Conservation (phyloP, 2,329 filamentous ascomycete species). For the Xylariales sp. region DNA sequence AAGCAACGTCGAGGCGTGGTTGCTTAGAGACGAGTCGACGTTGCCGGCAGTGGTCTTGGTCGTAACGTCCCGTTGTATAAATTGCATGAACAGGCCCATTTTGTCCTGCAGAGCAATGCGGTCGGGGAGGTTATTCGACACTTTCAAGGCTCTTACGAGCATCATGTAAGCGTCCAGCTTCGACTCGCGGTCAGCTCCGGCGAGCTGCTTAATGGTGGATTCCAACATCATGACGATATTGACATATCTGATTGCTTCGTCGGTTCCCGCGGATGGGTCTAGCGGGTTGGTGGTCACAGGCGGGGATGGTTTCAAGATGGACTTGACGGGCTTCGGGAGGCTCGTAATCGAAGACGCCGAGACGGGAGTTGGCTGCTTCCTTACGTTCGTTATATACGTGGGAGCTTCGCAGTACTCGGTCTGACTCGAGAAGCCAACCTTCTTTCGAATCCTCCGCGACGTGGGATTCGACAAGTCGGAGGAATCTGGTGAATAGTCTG, state of each 20-base stretch:
- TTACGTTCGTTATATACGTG: slow-evolving; percentile 32
- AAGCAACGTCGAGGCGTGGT: slow-evolving; percentile 73
- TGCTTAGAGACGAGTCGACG: slow-evolving; percentile 65
- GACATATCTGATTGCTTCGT: slow-evolving; percentile 33
- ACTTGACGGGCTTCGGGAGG: slow-evolving; percentile 46
- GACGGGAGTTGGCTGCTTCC: slow-evolving; percentile 34
- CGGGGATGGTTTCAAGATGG: slow-evolving; percentile 73
- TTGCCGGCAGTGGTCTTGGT: slow-evolving; percentile 51
- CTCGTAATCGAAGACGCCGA: slow-evolving; percentile 34
- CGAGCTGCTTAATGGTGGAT: slow-evolving; percentile 76
- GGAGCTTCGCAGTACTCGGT: slow-evolving; percentile 54
- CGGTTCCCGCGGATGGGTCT: slow-evolving; percentile 36
- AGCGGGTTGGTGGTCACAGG: slow-evolving; percentile 38
- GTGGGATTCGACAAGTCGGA: slow-evolving; percentile 37
- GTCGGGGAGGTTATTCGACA: slow-evolving; percentile 78
- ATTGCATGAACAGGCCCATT: slow-evolving; percentile 72
- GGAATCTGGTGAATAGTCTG: slow-evolving; percentile 41
- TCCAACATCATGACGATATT: slow-evolving; percentile 78
- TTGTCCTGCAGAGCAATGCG: slow-evolving; percentile 67
- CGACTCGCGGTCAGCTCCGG: slow-evolving; percentile 64
- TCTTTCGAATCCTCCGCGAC: slow-evolving; percentile 44
- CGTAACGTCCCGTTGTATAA: slow-evolving; percentile 76
- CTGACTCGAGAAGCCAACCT: slow-evolving; percentile 52
- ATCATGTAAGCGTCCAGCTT: slow-evolving; percentile 84
- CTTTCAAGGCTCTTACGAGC: slow-evolving; percentile 69